Evolutionary conservation across 495 filamentous ascomycete genomes (phyloP).

Genomic region (Cercophora scortea): DNA sequence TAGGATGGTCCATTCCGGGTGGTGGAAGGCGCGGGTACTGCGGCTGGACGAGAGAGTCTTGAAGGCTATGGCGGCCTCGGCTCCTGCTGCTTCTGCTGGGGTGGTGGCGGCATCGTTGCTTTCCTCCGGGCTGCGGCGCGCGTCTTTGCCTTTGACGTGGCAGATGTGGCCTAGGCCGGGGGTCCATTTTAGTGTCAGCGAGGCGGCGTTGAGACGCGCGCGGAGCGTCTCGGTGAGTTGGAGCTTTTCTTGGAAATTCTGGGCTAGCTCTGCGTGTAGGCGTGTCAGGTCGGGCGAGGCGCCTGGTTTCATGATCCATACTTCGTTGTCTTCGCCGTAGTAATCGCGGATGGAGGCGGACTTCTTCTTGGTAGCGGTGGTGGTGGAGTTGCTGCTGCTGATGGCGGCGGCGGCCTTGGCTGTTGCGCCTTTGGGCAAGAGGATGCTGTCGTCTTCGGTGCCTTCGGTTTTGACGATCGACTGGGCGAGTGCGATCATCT

Average conservation of each 20-base stretch:
- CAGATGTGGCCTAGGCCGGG: conserved; percentile 80
- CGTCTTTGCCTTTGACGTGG: conserved; percentile 81
- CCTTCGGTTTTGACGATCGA: conserved; percentile 57
- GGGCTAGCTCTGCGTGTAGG: conserved; percentile 59
- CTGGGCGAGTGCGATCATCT: conserved; percentile 61
- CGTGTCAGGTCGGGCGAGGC: conserved; percentile 57
- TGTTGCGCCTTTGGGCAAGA: conserved; percentile 31
- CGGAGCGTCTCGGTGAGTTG: conserved; percentile 54
- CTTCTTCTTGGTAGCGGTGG: conserved; percentile 38
- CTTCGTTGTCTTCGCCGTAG: conserved; percentile 50
- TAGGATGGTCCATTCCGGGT: conserved; percentile 74
- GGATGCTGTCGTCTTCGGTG: conserved; percentile 26
- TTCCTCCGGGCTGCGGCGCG: conserved; percentile 28
- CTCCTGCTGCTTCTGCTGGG: conserved; percentile 11
- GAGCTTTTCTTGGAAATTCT: conserved; percentile 49
- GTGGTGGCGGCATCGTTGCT: conserved; percentile 9
- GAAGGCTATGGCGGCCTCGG: conserved; percentile 9
- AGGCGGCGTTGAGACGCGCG: conserved; percentile 37
- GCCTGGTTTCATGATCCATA: conserved; percentile 79
- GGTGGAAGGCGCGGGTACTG: conserved; percentile 75
- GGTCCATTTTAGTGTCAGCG: conserved; percentile 73
- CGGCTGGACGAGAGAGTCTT: conserved; percentile 69
- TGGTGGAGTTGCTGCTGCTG: conserved; percentile 13
- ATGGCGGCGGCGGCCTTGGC: conserved; percentile 24
- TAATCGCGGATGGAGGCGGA: conserved; percentile 29